A percentile compares a stretch with the other conserved stretches of the same genome.
Evolutionary conservation across 805 yeast genomes (phyloP).

Genomic region (Schizosaccharomyces lindneri): DNA sequence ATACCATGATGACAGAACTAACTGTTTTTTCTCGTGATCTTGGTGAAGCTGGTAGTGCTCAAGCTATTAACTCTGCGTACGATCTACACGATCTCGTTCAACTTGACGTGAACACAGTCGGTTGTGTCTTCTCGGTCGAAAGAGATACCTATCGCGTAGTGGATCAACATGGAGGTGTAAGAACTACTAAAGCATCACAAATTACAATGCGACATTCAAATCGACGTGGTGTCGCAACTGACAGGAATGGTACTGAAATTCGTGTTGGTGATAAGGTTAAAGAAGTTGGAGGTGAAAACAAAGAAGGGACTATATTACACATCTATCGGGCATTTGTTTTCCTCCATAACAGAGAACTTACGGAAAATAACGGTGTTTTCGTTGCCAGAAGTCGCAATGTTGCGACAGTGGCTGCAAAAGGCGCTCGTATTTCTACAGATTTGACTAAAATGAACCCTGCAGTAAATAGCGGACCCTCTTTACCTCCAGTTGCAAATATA

Average conservation of each 20-base stretch:
- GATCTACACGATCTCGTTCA: conserved; percentile 78
- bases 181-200: conserved; percentile 53
- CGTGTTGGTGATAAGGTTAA: conserved; percentile 82
- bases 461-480: conserved; percentile 32
- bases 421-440: conserved; percentile 28
- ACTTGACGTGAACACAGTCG: conserved; percentile 62
- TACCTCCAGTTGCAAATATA: conserved; percentile 17
- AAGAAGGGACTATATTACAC: conserved; percentile 73
- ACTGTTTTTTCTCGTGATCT: conserved; percentile 81
- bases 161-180: conserved; percentile 54
- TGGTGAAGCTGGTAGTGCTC: conserved; percentile 69
- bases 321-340: conserved; percentile 61
- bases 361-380: conserved; percentile 79
- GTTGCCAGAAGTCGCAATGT: conserved; percentile 54
- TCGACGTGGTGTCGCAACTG: conserved; percentile 65
- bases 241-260: conserved; percentile 59
- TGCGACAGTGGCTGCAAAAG: conserved; percentile 64
- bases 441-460: conserved; percentile 72
- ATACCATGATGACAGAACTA: conserved; percentile 66
- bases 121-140: conserved; percentile 74
- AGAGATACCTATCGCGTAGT: conserved; percentile 62
- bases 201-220: conserved; percentile 49
- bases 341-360: conserved; percentile 49
- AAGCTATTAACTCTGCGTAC: conserved; percentile 26
- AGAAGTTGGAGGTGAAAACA: conserved; percentile 57